Conservation (phyloP, 2,329 filamentous ascomycete genomes). For the Grosmannia penicillata region DNA sequence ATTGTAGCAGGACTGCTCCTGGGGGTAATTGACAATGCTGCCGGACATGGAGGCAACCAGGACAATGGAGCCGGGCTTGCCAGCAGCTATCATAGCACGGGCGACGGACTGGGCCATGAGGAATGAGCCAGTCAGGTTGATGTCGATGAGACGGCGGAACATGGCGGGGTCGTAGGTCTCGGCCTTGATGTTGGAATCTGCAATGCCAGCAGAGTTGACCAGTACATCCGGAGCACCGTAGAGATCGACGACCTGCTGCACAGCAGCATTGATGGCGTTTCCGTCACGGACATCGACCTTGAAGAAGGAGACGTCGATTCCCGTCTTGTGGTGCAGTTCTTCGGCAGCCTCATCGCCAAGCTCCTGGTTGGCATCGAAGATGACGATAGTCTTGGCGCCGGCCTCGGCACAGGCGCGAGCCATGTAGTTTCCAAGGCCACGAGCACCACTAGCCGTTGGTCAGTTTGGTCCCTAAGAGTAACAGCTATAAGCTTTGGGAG, state of each 20-base stretch:
- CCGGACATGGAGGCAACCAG: constrained; percentile 72
- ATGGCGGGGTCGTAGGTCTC: constrained; percentile 63
- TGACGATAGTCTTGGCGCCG: constrained; percentile 56
- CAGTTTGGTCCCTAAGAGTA: no score
- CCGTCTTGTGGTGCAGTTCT: constrained; percentile 57
- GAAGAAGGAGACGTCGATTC: constrained; percentile 61
- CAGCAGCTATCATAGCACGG: constrained; percentile 56
- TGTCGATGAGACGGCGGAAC: constrained; percentile 67
- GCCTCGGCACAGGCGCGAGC: constrained; percentile 63
- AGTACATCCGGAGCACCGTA: constrained; percentile 60
- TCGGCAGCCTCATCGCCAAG: constrained; percentile 55
- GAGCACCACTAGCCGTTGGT: constrained; percentile 43
- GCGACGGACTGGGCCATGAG: constrained; percentile 61
- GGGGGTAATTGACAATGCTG: constrained; percentile 72
- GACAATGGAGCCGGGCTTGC: constrained; percentile 58
- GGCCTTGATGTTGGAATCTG: constrained; percentile 71
- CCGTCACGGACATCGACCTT: constrained; percentile 66
- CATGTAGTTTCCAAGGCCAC: constrained; percentile 68
- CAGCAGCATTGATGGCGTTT: constrained; percentile 52
- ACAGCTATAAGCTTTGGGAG: no score
- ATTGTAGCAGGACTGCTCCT: constrained; percentile 74
- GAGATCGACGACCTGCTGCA: constrained; percentile 48
- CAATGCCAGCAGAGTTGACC: constrained; percentile 69
- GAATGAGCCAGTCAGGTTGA: constrained; percentile 71
- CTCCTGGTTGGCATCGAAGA: constrained; percentile 65